phyloP scores from a whole-genome alignment of 805 yeast species.

The Cyberlindnera mycetangii region DNA sequence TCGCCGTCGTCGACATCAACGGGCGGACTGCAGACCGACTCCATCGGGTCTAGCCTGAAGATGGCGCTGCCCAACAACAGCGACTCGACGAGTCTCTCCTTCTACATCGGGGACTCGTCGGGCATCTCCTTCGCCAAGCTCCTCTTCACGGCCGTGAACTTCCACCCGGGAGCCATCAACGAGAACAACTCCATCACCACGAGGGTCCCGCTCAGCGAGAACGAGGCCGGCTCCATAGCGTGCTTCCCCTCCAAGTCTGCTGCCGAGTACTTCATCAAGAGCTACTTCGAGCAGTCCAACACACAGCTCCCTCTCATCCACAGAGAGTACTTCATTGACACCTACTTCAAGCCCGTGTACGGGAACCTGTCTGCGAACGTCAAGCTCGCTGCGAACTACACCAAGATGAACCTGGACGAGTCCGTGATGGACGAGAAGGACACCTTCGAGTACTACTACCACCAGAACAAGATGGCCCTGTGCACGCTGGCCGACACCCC shows the following conservation, averaged over 20 bases:
- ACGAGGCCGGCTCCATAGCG: conserved; percentile 30
- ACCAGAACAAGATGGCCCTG: conserved; percentile 13
- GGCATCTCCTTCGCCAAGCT: conserved; percentile 75
- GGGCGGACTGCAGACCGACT: conserved; percentile 12
- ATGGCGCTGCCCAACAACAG: conserved; percentile 16
- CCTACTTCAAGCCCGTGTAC: conserved; percentile 74
- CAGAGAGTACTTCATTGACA: conserved; percentile 67
- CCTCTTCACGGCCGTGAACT: conserved; percentile 74
- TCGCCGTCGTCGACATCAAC: conserved; percentile 7
- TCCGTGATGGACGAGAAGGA: conserved; percentile 29
- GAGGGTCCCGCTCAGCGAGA: conserved; percentile 22
- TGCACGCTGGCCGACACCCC: conserved; percentile 39
- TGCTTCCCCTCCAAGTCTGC: conserved; percentile 65
- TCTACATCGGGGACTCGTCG: conserved; percentile 48
- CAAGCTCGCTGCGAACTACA: conserved; percentile 56
- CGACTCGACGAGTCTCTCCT: conserved; percentile 19
- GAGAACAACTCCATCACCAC: conserved; percentile 29
- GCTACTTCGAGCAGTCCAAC: conserved; percentile 76
- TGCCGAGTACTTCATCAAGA: conserved; percentile 62
- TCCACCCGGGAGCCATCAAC: conserved; percentile 36
- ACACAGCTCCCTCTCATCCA: conserved; percentile 83
- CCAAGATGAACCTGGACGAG: conserved; percentile 41
- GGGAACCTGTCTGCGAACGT: conserved; percentile 57
- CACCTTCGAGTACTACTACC: conserved; percentile 48
- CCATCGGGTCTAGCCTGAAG: conserved; percentile 25